Base-by-base conservation (phyloP, 306 rosid species). In the Gleditsia sinensis region DNA sequence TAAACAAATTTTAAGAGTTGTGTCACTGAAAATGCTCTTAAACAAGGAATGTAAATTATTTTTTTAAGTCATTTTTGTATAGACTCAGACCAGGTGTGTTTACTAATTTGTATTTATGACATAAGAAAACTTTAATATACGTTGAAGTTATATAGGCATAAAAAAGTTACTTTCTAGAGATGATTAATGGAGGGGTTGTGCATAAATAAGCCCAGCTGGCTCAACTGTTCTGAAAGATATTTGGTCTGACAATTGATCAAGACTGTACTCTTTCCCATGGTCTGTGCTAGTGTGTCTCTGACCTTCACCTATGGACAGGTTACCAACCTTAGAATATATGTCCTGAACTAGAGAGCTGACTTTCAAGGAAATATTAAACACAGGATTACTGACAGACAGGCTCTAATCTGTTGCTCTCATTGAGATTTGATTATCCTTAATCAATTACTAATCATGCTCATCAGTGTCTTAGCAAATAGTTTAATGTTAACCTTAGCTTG, bases 151-250 rank as follows among this genome's bases (percentile, higher is more conserved):
- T n/a, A n/a, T n/a, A n/a, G n/a, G n/a, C n/a, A n/a, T n/a, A n/a
- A n/a, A n/a, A n/a, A n/a, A n/a, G n/a, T n/a, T n/a, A n/a, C n/a
- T n/a, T n/a, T n/a, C n/a, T n/a, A n/a, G 9, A 0, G 7, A 0
- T 17, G 50, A 43, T 58, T 24, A 71, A 55, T 59, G 20, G 13
- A 43, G n/a, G 13, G 42, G 62, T 28, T 23, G 6, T 11, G 23
- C 48, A 75, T 56, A 76, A 76, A 45, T 76, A 46, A 56, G 28
- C 42, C 46, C 81, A 78, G 77, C 77, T 78, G 72, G 48, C 42
- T 16, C 40, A 30, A 59, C 64, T 6, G 21, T 58, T 28, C 30
- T 24, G 6, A 54, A 14, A 28, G 27, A 3, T 5, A 27, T 7
- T 50, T 50, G 39, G 51, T 78, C 72, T 61, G 71, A 63, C 33